Evolutionary conservation across 441 rosid species (phyloP), one percentile per base, ranked within the genome.

Genomic region (Gossypium gossypioides): DNA sequence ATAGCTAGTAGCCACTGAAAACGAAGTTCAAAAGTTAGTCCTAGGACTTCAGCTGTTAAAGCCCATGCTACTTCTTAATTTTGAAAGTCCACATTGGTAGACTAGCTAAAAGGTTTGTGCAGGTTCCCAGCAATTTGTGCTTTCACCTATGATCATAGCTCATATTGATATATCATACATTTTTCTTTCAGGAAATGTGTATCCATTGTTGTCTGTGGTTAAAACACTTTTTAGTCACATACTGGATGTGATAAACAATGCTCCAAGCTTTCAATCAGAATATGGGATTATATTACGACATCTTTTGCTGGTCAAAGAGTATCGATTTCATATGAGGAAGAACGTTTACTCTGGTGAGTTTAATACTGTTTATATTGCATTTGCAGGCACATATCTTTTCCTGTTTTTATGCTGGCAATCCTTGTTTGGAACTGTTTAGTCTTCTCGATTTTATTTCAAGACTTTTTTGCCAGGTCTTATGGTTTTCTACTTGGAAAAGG

Each of bases 241-340:
- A 42, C 86, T 76, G 82, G 96, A 96, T 77, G 86, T 90, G 58
- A 73, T 91, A 79, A 86, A 88, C 85, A 89, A 69, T 66, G 90
- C 86, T 56, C 89, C 96, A 57, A 88, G 90, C 84, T 89, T 91
- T 83, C 98, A 92, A 71, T 83, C 88, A 27, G 94, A 92, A 80
- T 96, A 96, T 77, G 97, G 96, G 75, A 79, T 82, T 75, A 88
- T 91, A 62, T 89, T 92, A 27, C 90, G 96, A 57, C 89, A 86
- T 84, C 90, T 96, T 68, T 81, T 92, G 82, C 84, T 76, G 24
- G 78, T 85, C 42, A 85, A 75, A 81, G 92, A 87, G 61, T 92
- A 93, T 80, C 85, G 85, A 59, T 90, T 91, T 83, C 94, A 91
- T 79, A 83, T 91, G 89, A 89, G 86, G 86, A 92, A 81, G 75